Percentiles rank a stretch among this genome's conserved stretches.
Conservation (phyloP, 1,284 basidiomycete species). For the Gomphus bonarii region DNA sequence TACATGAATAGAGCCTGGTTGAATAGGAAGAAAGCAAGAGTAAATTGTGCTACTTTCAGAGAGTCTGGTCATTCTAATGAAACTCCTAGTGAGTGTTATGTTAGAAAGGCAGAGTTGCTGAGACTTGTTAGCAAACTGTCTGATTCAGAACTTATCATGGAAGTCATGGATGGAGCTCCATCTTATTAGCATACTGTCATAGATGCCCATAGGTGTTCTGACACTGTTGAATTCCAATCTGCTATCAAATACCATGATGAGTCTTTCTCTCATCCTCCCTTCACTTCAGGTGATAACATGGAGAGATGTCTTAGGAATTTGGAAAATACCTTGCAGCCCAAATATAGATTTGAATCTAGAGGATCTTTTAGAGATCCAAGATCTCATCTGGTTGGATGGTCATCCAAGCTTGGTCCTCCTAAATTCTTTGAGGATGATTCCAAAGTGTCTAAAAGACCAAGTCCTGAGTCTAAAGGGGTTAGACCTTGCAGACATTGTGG, state of each 20-base stretch:
- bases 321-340: not conserved
- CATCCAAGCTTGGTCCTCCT: conserved; percentile 7
- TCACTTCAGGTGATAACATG: not conserved
- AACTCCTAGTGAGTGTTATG: conserved; percentile 22
- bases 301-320: not conserved
- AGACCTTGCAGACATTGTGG: conserved; percentile 28
- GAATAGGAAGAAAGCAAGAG: too few species aligned
- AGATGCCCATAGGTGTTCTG: conserved; percentile 7
- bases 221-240: conserved; percentile 10
- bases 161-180: conserved; percentile 21
- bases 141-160: conserved; percentile 19
- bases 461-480: conserved; percentile 21
- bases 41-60: conserved; percentile 19
- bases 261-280: not conserved
- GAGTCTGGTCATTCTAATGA: conserved; percentile 18
- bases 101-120: conserved; percentile 20
- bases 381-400: conserved; percentile 6
- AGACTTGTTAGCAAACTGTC: conserved; percentile 10
- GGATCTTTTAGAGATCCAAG: not conserved
- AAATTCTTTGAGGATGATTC: conserved; percentile 22
- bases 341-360: not conserved
- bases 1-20: too few species aligned
- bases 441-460: conserved; percentile 19
- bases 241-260: conserved; percentile 13
- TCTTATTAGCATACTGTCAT: conserved; percentile 16